A percentile compares a stretch with the other conserved stretches of the same genome.
These are phyloP conservation scores for Vigna mungo DNA, from an alignment of 306 rosid genomes.

Conservation along the genomic window DNA sequence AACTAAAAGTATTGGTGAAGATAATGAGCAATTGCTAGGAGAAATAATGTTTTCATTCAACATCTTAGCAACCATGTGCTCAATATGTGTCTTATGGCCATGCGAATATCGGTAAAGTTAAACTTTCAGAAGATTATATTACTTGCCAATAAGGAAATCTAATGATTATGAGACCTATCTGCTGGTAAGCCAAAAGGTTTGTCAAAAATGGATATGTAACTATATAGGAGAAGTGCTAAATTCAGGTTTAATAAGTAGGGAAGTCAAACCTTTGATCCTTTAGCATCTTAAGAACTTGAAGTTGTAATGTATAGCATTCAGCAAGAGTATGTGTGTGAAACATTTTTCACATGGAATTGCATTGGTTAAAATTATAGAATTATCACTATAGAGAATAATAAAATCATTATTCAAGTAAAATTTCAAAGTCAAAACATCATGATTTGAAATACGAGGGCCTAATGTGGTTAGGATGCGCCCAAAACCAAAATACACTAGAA, in stretches of 20 bases:
- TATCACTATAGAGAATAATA: neutral
- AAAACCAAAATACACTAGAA: neutral
- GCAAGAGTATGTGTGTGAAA: no score
- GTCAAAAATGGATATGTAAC: neutral
- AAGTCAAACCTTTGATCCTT: neutral
- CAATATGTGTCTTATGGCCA: neutral
- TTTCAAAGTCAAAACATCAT: neutral
- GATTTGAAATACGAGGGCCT: neutral
- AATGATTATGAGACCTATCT: neutral
- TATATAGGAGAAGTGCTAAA: neutral
- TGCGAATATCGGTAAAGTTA: neutral
- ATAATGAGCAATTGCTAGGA: no score
- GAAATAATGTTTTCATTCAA: no score
- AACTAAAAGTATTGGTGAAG: no score
- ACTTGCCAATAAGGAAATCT: neutral
- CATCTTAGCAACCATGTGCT: no score
- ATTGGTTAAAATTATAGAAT: neutral
- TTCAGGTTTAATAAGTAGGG: neutral
- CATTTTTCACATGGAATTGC: no score
- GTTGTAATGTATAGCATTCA: no score
- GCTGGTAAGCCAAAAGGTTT: neutral
- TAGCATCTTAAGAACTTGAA: no score
- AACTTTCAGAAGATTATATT: neutral
- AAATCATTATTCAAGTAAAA: neutral
- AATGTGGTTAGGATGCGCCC: neutral